A percentile compares a stretch with the other conserved stretches of the same genome.
Evolutionary conservation across 78 protist species (phyloP).

Genomic region (Pigoraptor vietnamica): DNA sequence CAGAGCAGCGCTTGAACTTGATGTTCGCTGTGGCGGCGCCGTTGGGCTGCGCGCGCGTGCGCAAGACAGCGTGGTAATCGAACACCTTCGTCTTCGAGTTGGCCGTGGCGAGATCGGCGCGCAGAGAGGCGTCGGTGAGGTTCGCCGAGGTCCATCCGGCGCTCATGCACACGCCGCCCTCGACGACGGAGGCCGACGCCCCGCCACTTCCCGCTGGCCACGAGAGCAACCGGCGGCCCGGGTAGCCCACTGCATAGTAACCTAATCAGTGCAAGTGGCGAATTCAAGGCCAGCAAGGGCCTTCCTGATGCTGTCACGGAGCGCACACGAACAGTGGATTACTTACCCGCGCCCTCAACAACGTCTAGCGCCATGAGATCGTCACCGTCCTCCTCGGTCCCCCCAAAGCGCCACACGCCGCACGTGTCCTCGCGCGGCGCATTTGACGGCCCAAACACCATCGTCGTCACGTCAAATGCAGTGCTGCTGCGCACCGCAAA

Average conservation of each 20-base stretch:
- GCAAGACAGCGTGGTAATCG: not conserved
- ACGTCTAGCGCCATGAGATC: not conserved
- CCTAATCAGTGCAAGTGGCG: too few species aligned
- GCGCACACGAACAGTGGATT: not conserved
- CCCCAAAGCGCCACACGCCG: not conserved
- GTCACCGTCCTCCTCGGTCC: not conserved
- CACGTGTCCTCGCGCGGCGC: not conserved
- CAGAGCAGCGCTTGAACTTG: not conserved
- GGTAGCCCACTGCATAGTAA: not conserved
- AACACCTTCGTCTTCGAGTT: not conserved
- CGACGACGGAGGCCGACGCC: not conserved
- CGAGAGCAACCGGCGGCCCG: not conserved
- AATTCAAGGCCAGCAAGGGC: too few species aligned
- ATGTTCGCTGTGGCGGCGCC: not conserved
- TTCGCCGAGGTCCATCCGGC: not conserved
- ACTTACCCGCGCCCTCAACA: not conserved
- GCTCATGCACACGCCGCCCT: not conserved
- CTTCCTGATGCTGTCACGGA: not conserved
- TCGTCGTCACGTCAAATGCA: not conserved
- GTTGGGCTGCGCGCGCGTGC: not conserved
- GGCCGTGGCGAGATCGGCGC: not conserved
- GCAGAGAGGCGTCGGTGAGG: not conserved
- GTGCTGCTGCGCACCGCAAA: not conserved
- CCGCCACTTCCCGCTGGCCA: not conserved
- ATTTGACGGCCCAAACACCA: not conserved